Base-by-base conservation (phyloP, 768 basidiomycete species). In the Russula griseocarnosa region DNA sequence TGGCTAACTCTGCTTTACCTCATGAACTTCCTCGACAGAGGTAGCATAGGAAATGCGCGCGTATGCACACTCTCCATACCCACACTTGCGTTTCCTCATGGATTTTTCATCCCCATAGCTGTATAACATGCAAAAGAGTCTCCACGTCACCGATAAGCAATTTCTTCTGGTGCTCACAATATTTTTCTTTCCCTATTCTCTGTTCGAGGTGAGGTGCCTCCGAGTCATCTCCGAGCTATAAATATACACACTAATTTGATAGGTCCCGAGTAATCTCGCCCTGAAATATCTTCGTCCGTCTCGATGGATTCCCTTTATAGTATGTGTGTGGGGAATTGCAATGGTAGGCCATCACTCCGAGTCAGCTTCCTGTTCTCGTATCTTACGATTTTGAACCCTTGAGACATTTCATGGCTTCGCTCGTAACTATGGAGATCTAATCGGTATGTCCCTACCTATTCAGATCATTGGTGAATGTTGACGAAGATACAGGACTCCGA, bases 1-100 rank as follows among this genome's bases (percentile, higher is more conserved):
- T 55, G 53, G 53, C n/a, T 55, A 16, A 24, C 53, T 38, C 22
- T 55, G 53, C 53, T 55, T 18, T 55, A 55, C n/a, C 53, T 55
- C 22, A 36, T 55, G 53, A 24, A 22, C 53, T 55, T 36, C 26
- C 53, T 55, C 36, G 53, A 55, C 36, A 36, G 53, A 38, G 53
- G 53, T 9, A 55, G 36, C 18, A 55, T 55, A 24, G 53, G 53
- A n/a, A 55, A 55, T 26, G 53, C 53, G 7, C 53, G 53, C 53
- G 53, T 55, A 34, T 38, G 53, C n/a, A 55, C 36, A 10, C 13
- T 38, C 53, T 36, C 22, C 53, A 13, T 3, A 34, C 8, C 22
- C 22, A 16, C 22, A n/a, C 6, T 14, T 55, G 11, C 14, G 14
- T 8, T 38, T 22, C 6, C 53, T 36, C 14, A 38, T 38, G 22